A percentile compares a stretch with the other conserved stretches of the same genome.
Evolutionary conservation across 2,329 filamentous ascomycete genomes (phyloP).

Genomic region (Reticulascus tulasneorum): DNA sequence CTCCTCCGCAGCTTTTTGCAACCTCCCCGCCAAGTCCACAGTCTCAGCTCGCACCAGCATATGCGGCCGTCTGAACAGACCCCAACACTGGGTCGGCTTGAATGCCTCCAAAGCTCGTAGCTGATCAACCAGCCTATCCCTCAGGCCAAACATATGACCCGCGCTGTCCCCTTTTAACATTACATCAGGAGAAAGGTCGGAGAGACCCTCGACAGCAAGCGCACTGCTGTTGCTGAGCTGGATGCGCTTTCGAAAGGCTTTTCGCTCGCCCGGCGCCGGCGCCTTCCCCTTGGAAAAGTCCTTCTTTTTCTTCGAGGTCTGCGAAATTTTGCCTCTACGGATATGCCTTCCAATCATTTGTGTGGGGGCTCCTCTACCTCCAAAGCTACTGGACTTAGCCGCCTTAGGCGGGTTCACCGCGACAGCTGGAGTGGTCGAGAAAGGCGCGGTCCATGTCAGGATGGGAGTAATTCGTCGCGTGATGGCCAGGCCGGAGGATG

Average conservation of each 20-base stretch:
- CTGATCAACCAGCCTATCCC: slow-evolving; percentile 68
- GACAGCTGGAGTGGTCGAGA: slow-evolving; percentile 33
- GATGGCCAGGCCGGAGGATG: slow-evolving; percentile 19
- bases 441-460: slow-evolving; percentile 30
- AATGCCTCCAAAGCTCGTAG: slow-evolving; percentile 84
- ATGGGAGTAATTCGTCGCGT: slow-evolving; percentile 28
- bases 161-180: slow-evolving; percentile 51
- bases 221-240: slow-evolving; percentile 94
- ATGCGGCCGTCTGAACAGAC: slow-evolving; percentile 76
- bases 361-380: too few relatives aligned
- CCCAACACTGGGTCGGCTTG: slow-evolving; percentile 86
- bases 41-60: slow-evolving; percentile 75
- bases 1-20: slow-evolving; percentile 52
- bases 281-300: slow-evolving; percentile 45
- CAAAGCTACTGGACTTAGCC: slow-evolving; percentile 7
- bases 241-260: slow-evolving; percentile 81
- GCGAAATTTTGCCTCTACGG: slow-evolving; percentile 14
- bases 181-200: slow-evolving; percentile 53
- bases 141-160: slow-evolving; percentile 67
- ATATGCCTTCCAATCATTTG: slow-evolving; percentile 13
- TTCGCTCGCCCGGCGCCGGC: slow-evolving; percentile 74
- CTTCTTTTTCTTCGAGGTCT: slow-evolving; percentile 41
- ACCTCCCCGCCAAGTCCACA: slow-evolving; percentile 61
- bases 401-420: slow-evolving; percentile 20
- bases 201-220: slow-evolving; percentile 66